A percentile compares a stretch with the other conserved stretches of the same genome.
phyloP scores from a whole-genome alignment of 192 early-diverging fungal genomes.

The Gorgonomyces haynaldii region DNA sequence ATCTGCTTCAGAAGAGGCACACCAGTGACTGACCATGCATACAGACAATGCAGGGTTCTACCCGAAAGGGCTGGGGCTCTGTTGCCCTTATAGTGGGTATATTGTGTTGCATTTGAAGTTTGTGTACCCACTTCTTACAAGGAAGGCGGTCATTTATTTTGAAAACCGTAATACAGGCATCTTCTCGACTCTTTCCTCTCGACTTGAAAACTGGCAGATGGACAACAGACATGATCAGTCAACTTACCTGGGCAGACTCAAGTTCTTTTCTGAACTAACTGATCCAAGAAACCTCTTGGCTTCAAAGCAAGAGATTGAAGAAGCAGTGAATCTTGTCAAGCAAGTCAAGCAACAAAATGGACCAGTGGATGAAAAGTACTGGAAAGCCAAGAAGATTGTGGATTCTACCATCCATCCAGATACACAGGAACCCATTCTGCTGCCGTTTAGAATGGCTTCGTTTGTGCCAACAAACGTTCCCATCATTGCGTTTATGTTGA shows the following conservation, averaged over 20 bases:
- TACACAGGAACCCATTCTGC: slow-evolving; percentile 61
- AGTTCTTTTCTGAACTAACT: slow-evolving; percentile 64
- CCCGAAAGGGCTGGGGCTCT: too few relatives aligned
- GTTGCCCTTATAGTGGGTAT: too few relatives aligned
- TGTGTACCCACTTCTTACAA: too few relatives aligned
- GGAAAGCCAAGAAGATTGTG: slow-evolving; percentile 61
- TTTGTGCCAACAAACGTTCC: slow-evolving; percentile 77
- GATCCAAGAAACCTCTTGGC: slow-evolving; percentile 62
- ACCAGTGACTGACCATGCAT: too few relatives aligned
- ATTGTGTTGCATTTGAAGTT: too few relatives aligned
- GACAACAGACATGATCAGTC: slow-evolving; percentile 3
- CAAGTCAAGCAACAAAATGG: slow-evolving; percentile 39
- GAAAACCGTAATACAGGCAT: too few relatives aligned
- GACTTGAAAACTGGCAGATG: too few relatives aligned
- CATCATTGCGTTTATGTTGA: slow-evolving; percentile 73
- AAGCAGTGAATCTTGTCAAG: slow-evolving; percentile 47
- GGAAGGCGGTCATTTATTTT: too few relatives aligned
- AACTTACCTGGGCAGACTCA: slow-evolving; percentile 61
- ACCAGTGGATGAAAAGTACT: slow-evolving; percentile 41
- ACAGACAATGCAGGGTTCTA: too few relatives aligned
- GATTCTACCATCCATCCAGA: slow-evolving; percentile 73
- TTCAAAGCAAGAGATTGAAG: slow-evolving; percentile 37
- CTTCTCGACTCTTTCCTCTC: too few relatives aligned
- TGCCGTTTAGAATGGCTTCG: slow-evolving; percentile 75
- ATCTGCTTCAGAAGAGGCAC: too few relatives aligned